Base-by-base conservation (phyloP, 495 filamentous ascomycete genomes). In the Podospora bellae-mahoneyi region DNA sequence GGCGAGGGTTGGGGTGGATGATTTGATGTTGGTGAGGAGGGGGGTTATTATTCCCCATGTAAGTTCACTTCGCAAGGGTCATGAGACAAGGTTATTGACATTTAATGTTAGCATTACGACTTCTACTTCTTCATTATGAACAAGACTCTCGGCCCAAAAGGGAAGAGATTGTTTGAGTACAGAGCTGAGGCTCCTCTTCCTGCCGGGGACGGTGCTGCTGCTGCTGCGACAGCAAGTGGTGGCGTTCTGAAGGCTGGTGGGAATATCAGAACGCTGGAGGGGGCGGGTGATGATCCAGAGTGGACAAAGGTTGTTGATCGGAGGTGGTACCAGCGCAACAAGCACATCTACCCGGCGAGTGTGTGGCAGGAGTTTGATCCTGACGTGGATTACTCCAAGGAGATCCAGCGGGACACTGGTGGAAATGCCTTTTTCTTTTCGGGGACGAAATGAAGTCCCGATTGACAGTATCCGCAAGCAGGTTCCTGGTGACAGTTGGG, bases 121-220 rank as follows among this genome's bases (percentile, higher is more conserved):
- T 91, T 98, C 74, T 94, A 98, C 76, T 93, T 95, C 81, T 97
- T 98, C 79, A 91, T 97, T 73, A 90, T 94, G 75, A 97, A 98
- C 82, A 87, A 89, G 67, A 88, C 86, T 16, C 68, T 84, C n/a
- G 90, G 93, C 0, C 91, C 91, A 27, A 88, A 80, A 48, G 87
- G 88, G 67, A 86, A 86, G 2, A 84, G 85, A 1, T 78, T 99
- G 15, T 98, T 99, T 78, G 85, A 93, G 71, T 97, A 94, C 75
- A 74, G 76, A 65, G 73, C 79, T 64, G 80, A 90, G 65, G 84
- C 83, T 23, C 85, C 68, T 18, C 44, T 64, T 0, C 65, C 74
- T 27, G 13, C 66, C n/a, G 19, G 26, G 7, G 19, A 27, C 10
- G 20, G 19, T 23, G 60, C 20, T 3, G 19, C 65, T 26, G 62